Base-by-base conservation (phyloP, 345 rosid species). In the Mangifera indica region DNA sequence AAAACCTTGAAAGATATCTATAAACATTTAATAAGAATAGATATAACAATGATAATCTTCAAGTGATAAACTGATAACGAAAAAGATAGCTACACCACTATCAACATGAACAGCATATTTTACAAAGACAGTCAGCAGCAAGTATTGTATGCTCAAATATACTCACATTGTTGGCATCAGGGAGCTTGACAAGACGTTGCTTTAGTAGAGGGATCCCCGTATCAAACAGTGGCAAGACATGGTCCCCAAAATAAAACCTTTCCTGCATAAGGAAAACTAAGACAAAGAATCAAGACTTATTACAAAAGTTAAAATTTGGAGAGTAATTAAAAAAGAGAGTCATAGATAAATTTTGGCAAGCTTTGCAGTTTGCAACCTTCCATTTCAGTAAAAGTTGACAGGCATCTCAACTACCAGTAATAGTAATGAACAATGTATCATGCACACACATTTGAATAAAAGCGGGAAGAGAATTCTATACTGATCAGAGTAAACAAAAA, bases 161-260 rank as follows among this genome's bases (percentile, higher is more conserved):
- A 67, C 83, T 80, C 72, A 91, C 99, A 67, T 92, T 91, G 56
- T 95, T 91, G 69, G 80, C 77, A 48, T 87, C 84, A 57, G 91
- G 87, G 64, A 95, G 95, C 79, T 86, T 88, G 60, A 83, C 86
- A 80, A 95, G 97, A 22, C 97, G 94, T 67, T 84, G 90, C 77
- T 86, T 89, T 77, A 95, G 80, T 81, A 92, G 81, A 48, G 98
- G 99, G 75, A 92, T 95, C 49, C 99, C 99, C 51, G 97, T 95
- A 77, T 91, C 99, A 77, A 95, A 95, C 72, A 95, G 82, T 56
- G 99, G 99, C 88, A 95, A 86, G 74, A 95, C 99, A 57, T 91
- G 87, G 73, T 95, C 99, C 46, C 93, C 96, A 72, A 95, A 95
- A 77, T 95, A 92, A 83, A 95, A 95, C 74, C 99, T 85, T 84